Evolutionary conservation across 192 early-diverging fungal genomes (phyloP), one percentile per base, ranked within the genome.

Genomic region (Podila epicladia): DNA sequence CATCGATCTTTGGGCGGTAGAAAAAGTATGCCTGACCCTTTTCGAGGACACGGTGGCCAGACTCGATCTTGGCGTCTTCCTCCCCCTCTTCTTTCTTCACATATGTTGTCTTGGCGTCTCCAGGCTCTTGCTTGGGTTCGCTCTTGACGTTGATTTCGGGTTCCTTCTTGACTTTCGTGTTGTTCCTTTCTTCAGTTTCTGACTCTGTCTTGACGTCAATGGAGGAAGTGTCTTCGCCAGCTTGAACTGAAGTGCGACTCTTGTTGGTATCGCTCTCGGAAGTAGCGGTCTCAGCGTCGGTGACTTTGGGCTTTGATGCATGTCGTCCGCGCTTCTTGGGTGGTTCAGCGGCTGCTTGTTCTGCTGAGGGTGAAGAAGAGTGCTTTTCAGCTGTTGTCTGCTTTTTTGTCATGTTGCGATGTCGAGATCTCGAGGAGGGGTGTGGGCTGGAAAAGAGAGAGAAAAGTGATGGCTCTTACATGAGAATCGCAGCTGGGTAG

Each of bases 1-100:
- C 57, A n/a, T 59, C 63, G 1, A 73, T 24, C 55, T 73, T 73
- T 49, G 33, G 63, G 11, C 71, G 53, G 38, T 73, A 73, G 26
- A 73, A 73, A n/a, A 73, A 73, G 29, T 58, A 73, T 4, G 20
- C 71, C 32, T 65, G 62, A 0, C 71, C 71, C 29, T 73, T 73
- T 55, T 73, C 71, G 17, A 73, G 13, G 26, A 64, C 26, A 8
- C 53, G 53, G 17, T 55, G 12, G 2, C 53, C 22, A 55, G 53
- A 55, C 8, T 55, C 53, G 53, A 55, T 55, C 24, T 55, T 55
- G 53, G 24, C 6, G 17, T 55, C 53, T 55, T 24, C 22, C 22
- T 55, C n/a, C 53, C 22, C 53, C 26, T 55, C 53, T 26, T 55
- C 22, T 17, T 55, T 55, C 24, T 55, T 55, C 24, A 55, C 53